Base-by-base conservation (phyloP, 805 yeast genomes). In the Lachancea cidri region DNA sequence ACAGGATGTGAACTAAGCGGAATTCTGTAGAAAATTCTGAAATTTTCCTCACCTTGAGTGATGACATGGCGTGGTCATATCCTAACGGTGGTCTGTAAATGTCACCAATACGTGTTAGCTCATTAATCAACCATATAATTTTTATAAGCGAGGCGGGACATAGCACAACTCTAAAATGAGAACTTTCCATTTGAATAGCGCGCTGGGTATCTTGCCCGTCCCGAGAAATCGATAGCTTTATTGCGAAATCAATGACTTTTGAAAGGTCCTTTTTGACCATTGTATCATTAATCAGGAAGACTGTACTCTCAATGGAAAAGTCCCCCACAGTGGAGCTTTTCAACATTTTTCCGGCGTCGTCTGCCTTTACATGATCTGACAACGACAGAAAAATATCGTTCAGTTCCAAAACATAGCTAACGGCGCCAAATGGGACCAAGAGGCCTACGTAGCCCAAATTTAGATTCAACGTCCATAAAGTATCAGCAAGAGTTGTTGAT, bases 111-210 rank as follows among this genome's bases (percentile, higher is more conserved):
- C 19, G 29, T 6, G 39, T 15, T 3, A 25, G 48, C 13, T 55
- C 60, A 38, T 71, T 71, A 2, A 55, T 42, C 17, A 70, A 45
- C 46, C 66, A 64, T 3, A 75, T 39, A 1, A 73, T 31, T 35
- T 66, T 65, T 5, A 73, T 64, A 5, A 78, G 45, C 0, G 75
- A 66, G 6, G 66, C 64, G 0, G 86, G 78, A 39, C 79, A 76
- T 27, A 83, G 54, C 44, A 79, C 75, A 3, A 81, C 48, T 32
- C 88, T 68, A 38, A 77, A 76, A 51, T 74, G 73, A 4, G 76
- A 71, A 3, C 86, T 78, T 39, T 73, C 78, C 1, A 83, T 55
- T 45, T 79, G 81, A 3, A 82, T 60, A 1, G 77, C 67, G 43
- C 73, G 76, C 2, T 65, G 52, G 2, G 49, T 22, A 13, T 53